Evolutionary conservation across 225 moss, liverwort and hornwort species (phyloP), one percentile per base, ranked within the genome.

Genomic region (Climacium dendroides): DNA sequence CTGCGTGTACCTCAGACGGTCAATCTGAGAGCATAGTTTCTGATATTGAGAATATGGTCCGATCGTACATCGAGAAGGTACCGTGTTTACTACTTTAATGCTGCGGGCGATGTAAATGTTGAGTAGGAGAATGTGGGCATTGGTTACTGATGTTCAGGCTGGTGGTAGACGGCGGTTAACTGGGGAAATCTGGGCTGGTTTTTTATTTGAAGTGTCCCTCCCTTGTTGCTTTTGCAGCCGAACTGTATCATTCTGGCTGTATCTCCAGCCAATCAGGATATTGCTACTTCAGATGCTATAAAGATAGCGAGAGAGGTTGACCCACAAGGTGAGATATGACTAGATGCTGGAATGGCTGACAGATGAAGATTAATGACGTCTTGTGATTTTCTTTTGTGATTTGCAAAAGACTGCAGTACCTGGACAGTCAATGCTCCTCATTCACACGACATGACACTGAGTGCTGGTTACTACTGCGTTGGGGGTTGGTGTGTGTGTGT

Each of bases 241-340:
- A 94, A 94, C 62, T 88, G 91, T 82, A 92, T 94, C 52, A 94
- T 94, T 60, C 92, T 94, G 47, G 94, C 92, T 89, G 94, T 94
- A 58, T 94, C 94, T 59, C 94, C 94, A 82, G 94, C 94, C 79
- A 94, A 92, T 86, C 94, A 94, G 85, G 94, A 94, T 81, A 94
- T 94, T 80, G 94, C 94, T 79, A 94, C 94, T 43, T 94, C 94
- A 64, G 94, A 94, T 92, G 94, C 94, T 85, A 92, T 94, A 35
- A 94, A 94, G 80, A 85, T 92, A 79, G 92, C 92, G 11, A 83
- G 94, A 91, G 94, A 94, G 79, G 92, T 94, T 19, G 94, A 92
- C 54, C 72, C 92, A 65, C 92, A 89, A 90, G 94, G 94, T 92
- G 85, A 89, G 67, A 58, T 65, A n/a, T 60, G 81, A 26, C 81